phyloP scores from a whole-genome alignment of 2,329 filamentous ascomycete genomes.

The Fulvia fulva region DNA sequence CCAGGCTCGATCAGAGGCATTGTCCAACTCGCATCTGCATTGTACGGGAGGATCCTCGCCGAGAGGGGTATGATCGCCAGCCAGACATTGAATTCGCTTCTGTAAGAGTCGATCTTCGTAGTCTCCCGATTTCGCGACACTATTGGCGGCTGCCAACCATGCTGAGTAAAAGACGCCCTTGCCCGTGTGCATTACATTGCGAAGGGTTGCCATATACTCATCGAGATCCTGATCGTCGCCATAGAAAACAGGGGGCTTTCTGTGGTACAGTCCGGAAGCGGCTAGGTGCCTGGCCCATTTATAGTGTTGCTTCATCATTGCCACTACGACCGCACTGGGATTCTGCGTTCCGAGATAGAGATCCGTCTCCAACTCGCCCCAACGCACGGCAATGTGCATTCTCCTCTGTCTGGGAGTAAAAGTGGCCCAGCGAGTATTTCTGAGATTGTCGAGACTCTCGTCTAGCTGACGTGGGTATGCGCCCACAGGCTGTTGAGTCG shows the following conservation, averaged over 20 bases:
- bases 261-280: not conserved
- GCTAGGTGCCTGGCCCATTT: not conserved
- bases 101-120: not conserved
- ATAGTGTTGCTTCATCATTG: not conserved
- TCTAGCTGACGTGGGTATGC: not conserved
- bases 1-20: not conserved
- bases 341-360: not conserved
- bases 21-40: not conserved
- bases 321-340: no score
- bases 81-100: not conserved
- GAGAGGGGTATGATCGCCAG: not conserved
- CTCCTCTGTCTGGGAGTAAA: not conserved
- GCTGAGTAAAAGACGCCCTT: not conserved
- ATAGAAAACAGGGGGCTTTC: not conserved
- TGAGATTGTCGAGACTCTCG: no score
- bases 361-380: not conserved
- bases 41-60: not conserved
- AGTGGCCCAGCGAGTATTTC: no score
- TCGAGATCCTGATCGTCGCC: not conserved
- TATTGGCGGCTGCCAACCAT: not conserved
- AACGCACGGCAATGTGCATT: not conserved
- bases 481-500: not conserved
- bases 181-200: not conserved
- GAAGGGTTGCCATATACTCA: not conserved
- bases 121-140: not conserved